These are phyloP conservation scores for Suillus spraguei DNA, from an alignment of 768 basidiomycete genomes.

Conservation along the genomic window DNA sequence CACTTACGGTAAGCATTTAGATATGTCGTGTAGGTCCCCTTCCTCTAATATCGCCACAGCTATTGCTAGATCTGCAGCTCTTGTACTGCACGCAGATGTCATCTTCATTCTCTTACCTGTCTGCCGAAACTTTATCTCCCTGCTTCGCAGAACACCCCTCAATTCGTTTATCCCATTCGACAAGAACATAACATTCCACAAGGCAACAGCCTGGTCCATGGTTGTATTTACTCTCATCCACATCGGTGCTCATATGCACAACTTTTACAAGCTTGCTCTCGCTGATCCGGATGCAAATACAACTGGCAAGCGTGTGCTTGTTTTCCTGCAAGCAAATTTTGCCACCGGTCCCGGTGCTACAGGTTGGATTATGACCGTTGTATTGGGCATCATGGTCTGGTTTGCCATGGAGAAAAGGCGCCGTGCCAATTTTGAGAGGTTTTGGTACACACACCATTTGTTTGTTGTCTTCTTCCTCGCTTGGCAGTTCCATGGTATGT, in stretches of 20 bases:
- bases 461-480: slow-evolving; percentile 91
- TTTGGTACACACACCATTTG: slow-evolving; percentile 89
- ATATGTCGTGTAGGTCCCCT: background rate
- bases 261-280: slow-evolving; percentile 70
- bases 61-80: slow-evolving; percentile 85
- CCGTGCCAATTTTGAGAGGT: slow-evolving; percentile 79
- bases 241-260: slow-evolving; percentile 83
- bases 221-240: slow-evolving; percentile 78
- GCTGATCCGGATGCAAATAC: slow-evolving; percentile 55
- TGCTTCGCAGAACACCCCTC: slow-evolving; percentile 83
- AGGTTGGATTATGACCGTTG: slow-evolving; percentile 85
- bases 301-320: slow-evolving; percentile 54
- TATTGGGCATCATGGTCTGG: slow-evolving; percentile 79
- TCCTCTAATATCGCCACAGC: slow-evolving; percentile 42
- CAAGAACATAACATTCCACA: slow-evolving; percentile 90
- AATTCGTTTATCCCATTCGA: slow-evolving; percentile 91
- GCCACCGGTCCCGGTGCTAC: slow-evolving; percentile 80
- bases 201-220: slow-evolving; percentile 90
- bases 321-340: slow-evolving; percentile 83
- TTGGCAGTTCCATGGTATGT: slow-evolving; percentile 97
- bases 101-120: slow-evolving; percentile 94
- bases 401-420: slow-evolving; percentile 83
- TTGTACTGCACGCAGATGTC: slow-evolving; percentile 89
- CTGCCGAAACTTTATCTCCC: slow-evolving; percentile 92
- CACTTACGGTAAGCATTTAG: slow-evolving; percentile 64